phyloP scores from a whole-genome alignment of 495 filamentous ascomycete species.

The Penicillium atrosanguineum region DNA sequence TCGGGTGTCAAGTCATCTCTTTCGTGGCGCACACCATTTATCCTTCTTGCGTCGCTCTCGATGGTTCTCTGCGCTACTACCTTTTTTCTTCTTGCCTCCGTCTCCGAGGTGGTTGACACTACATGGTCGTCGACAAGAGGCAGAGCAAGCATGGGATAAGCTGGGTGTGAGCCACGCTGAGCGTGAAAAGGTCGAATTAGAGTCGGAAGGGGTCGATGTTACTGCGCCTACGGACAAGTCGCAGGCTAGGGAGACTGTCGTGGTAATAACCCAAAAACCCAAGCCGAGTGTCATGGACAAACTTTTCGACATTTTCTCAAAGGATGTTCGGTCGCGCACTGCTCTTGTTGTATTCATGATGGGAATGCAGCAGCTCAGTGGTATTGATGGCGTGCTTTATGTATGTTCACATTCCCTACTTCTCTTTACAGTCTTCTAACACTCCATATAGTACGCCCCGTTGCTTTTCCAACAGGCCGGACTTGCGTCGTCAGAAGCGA shows the following conservation, averaged over 20 bases:
- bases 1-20: slow-evolving; percentile 47
- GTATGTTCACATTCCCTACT: slow-evolving; percentile 27
- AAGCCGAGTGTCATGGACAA: slow-evolving; percentile 5
- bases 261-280: background rate
- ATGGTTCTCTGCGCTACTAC: slow-evolving; percentile 37
- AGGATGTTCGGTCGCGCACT: slow-evolving; percentile 36
- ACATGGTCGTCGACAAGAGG: slow-evolving; percentile 35
- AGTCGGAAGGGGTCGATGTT: slow-evolving; percentile 4
- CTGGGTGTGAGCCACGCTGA: slow-evolving; percentile 51
- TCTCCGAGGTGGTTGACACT: slow-evolving; percentile 52
- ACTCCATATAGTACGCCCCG: slow-evolving; percentile 44
- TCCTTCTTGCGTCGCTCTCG: slow-evolving; percentile 42
- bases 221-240: background rate
- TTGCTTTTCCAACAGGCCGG: slow-evolving; percentile 54
- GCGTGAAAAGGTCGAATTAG: slow-evolving; percentile 45
- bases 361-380: slow-evolving; percentile 44
- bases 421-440: background rate
- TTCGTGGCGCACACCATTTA: slow-evolving; percentile 57
- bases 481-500: slow-evolving; percentile 43
- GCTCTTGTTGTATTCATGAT: slow-evolving; percentile 44
- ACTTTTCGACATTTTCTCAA: slow-evolving; percentile 37
- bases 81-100: slow-evolving; percentile 36
- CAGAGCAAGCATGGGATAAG: slow-evolving; percentile 35
- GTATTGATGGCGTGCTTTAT: slow-evolving; percentile 51
- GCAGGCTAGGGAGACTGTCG: background rate